Evolutionary conservation across 1,139 yeast species (phyloP), one percentile per base, ranked within the genome.

Genomic region (Suhomyces terraborum): DNA sequence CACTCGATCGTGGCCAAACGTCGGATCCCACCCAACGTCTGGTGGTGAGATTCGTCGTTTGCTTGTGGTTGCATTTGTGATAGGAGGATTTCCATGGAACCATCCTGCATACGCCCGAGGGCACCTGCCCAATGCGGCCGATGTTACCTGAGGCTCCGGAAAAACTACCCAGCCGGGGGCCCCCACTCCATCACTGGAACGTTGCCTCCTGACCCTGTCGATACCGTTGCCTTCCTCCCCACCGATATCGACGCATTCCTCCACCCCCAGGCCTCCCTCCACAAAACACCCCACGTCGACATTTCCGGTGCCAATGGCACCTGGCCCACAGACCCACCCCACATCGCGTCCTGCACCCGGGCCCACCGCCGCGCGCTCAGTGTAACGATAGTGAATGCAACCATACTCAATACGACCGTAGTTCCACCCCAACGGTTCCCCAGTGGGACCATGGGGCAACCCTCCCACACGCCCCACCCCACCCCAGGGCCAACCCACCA

Each of bases 381-480:
- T 32, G 36, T 24, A 32, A 32, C 36, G 28, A 18, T 17, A 17
- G 13, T 24, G 12, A 32, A 32, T 32, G 36, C 36, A 32, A 32
- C 36, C 36, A 9, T 18, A 9, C 10, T 4, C 13, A 30, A 22
- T 31, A 22, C 34, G 7, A 31, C 34, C 20, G 22, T 29, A 18
- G 23, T 13, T 8, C 16, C 32, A 29, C 32, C 23, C 14, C n/a
- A n/a, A n/a, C n/a, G 23, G 23, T 21, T 12, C 23, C 22, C 32
- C 32, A 29, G 14, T 16, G 22, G 13, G 12, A 13, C 6, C 8
- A 18, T 18, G 31, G 31, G 31, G 31, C 31, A 27, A 29, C 32
- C 32, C 32, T 23, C 9, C 16, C 17, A 29, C 16, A 7, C 22
- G 32, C 23, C 32, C 32, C 23, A 18, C 23, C 32, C 32, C 23